A percentile compares a stretch with the other conserved stretches of the same genome.
phyloP scores from a whole-genome alignment of 2,329 filamentous ascomycete species.

The Apiospora malaysiana region DNA sequence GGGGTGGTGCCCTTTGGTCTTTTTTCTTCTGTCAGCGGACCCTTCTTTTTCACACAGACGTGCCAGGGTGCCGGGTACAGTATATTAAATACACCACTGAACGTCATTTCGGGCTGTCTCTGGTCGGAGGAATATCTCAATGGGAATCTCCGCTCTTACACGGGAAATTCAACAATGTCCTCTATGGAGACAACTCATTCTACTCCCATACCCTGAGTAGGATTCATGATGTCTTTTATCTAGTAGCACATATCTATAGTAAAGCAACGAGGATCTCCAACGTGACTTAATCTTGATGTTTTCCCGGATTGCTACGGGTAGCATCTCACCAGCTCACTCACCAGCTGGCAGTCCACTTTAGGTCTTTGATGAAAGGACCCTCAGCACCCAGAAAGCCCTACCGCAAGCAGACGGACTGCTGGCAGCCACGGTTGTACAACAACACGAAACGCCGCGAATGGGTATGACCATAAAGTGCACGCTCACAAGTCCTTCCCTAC shows the following conservation, averaged over 20 bases:
- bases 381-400: neutral
- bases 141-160: neutral
- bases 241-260: too few relatives aligned
- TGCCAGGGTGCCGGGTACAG: slow-evolving; percentile 9
- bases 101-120: slow-evolving; percentile 5
- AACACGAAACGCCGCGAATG: neutral
- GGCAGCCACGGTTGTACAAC: neutral
- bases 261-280: too few relatives aligned
- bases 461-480: neutral
- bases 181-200: neutral
- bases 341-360: neutral
- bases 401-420: neutral
- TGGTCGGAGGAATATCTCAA: slow-evolving; percentile 4
- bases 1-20: too few relatives aligned
- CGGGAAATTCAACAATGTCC: slow-evolving; percentile 1
- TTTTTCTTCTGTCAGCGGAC: neutral
- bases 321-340: too few relatives aligned
- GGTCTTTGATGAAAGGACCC: neutral
- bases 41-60: neutral
- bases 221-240: too few relatives aligned
- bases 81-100: neutral
- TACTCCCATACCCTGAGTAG: neutral
- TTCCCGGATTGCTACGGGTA: too few relatives aligned
- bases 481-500: neutral
- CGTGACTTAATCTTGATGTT: too few relatives aligned